Evolutionary conservation across 2,329 filamentous ascomycete genomes (phyloP).

Genomic region (Nothomitra cinnamomea): DNA sequence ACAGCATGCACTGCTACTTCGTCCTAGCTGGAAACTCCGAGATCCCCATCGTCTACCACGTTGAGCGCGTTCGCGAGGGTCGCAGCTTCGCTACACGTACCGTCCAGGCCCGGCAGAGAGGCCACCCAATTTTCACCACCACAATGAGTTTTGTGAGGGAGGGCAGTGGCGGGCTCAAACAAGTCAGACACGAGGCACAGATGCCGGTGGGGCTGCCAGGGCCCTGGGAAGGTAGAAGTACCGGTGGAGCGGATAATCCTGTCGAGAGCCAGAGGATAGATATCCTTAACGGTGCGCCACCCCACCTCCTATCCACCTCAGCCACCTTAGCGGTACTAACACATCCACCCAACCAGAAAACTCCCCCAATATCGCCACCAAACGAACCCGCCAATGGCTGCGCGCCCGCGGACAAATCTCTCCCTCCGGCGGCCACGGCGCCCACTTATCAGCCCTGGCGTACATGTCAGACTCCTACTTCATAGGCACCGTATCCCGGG

Average conservation of each 20-base stretch:
- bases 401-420: conserved; percentile 60
- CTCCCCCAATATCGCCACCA: conserved; percentile 36
- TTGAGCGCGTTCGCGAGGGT: conserved; percentile 83
- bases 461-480: conserved; percentile 92
- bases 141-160: conserved; percentile 76
- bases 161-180: conserved; percentile 36
- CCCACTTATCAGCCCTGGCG: conserved; percentile 73
- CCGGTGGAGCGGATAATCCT: conserved; percentile 23
- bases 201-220: conserved; percentile 31
- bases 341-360: too few species aligned
- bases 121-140: conserved; percentile 84
- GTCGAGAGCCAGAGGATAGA: conserved; percentile 31
- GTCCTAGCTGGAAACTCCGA: conserved; percentile 73
- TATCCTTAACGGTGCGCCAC: conserved; percentile 33
- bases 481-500: conserved; percentile 69
- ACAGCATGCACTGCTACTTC: conserved; percentile 99
- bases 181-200: conserved; percentile 46
- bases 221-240: conserved; percentile 26
- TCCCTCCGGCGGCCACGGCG: conserved; percentile 52
- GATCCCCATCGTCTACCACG: conserved; percentile 83
- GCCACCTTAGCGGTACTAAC: neutral
- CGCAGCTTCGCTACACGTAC: conserved; percentile 81
- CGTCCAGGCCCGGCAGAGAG: conserved; percentile 84
- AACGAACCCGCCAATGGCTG: conserved; percentile 41
- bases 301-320: neutral